Conservation (phyloP, 257 asterid genomes). For the Ballota nigra region DNA sequence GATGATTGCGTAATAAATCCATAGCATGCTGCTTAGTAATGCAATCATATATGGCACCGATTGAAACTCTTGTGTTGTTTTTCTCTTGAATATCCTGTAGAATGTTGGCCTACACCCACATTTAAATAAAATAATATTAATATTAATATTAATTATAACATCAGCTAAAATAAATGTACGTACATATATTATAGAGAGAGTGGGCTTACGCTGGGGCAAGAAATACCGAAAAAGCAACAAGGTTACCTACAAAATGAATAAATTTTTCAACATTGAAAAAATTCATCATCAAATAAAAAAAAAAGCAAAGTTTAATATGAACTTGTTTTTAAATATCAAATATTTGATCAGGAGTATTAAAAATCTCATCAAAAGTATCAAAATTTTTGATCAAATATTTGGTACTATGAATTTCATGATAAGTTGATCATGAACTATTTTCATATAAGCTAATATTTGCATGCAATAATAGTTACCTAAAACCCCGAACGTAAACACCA, state of each 20-base stretch:
- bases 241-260: constrained; percentile 35
- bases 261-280: not conserved
- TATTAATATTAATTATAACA: too few species aligned
- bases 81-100: constrained; percentile 38
- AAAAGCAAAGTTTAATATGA: too few species aligned
- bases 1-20: constrained; percentile 51
- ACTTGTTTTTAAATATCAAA: too few species aligned
- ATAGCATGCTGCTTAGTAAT: constrained; percentile 41
- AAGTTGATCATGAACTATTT: too few species aligned
- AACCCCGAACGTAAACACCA: constrained; percentile 30
- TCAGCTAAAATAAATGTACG: not conserved
- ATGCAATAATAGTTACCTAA: constrained; percentile 24
- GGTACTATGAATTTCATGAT: too few species aligned
- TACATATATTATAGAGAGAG: not conserved
- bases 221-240: constrained; percentile 43
- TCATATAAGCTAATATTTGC: not conserved
- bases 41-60: constrained; percentile 48
- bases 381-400: too few species aligned
- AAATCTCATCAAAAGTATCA: not conserved
- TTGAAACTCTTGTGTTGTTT: constrained; percentile 49
- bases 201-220: constrained; percentile 51
- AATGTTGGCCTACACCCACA: constrained; percentile 50
- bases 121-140: too few species aligned
- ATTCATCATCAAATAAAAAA: not conserved
- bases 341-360: too few species aligned